Conservation (phyloP, 1,284 basidiomycete genomes). For the Pseudomicrostroma phylloplanum region DNA sequence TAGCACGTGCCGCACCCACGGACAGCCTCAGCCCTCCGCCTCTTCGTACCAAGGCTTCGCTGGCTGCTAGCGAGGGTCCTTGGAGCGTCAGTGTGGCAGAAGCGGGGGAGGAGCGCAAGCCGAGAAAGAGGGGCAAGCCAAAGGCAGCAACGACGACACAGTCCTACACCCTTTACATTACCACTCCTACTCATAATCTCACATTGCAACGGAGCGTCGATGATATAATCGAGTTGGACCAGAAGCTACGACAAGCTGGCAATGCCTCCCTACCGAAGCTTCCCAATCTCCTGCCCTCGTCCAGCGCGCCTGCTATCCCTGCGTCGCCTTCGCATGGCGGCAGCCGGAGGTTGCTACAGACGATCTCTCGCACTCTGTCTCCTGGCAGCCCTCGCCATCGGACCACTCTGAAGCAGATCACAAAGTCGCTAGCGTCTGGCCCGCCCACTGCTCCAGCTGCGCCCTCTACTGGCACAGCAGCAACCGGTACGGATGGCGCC, state of each 20-base stretch:
- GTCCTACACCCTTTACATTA: conserved; percentile 47
- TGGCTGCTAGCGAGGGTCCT: conserved; percentile 56
- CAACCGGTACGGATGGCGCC: neutral
- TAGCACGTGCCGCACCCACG: no score
- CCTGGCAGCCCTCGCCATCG: conserved; percentile 23
- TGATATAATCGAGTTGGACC: conserved; percentile 70
- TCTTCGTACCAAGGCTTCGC: no score
- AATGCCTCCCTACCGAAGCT: conserved; percentile 17
- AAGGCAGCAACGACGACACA: conserved; percentile 31
- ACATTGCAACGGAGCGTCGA: conserved; percentile 69
- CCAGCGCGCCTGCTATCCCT: conserved; percentile 16
- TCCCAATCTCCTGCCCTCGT: conserved; percentile 14
- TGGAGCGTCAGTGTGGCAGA: conserved; percentile 71
- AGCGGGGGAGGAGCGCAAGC: conserved; percentile 49
- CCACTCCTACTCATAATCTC: conserved; percentile 78
- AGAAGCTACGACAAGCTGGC: conserved; percentile 57
- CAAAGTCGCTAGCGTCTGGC: conserved; percentile 10
- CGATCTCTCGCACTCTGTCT: conserved; percentile 36
- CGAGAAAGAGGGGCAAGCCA: conserved; percentile 17
- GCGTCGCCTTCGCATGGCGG: conserved; percentile 1
- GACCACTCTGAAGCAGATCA: conserved; percentile 19
- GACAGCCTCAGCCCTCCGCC: no score
- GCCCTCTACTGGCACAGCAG: conserved; percentile 10
- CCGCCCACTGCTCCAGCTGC: conserved; percentile 11
- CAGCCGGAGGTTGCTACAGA: conserved; percentile 32